Percentiles rank a stretch among this genome's conserved stretches.
These are phyloP conservation scores for Thermoascus crustaceus DNA, from an alignment of 2,329 filamentous ascomycete species.

Conservation along the genomic window DNA sequence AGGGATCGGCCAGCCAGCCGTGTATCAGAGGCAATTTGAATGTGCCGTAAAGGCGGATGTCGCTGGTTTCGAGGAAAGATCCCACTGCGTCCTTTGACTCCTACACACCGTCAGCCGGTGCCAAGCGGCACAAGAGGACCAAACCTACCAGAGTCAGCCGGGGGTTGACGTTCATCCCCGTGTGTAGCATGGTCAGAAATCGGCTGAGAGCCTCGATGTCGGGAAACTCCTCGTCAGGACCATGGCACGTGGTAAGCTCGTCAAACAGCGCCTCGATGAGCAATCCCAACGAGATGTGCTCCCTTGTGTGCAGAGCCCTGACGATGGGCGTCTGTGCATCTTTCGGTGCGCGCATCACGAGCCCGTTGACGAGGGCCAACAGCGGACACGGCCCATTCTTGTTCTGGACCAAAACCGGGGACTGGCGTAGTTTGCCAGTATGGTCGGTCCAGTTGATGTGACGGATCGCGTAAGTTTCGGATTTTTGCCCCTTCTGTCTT, in stretches of 20 bases:
- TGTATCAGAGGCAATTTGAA: constrained; percentile 86
- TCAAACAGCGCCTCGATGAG: constrained; percentile 87
- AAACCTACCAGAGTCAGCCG: constrained; percentile 58
- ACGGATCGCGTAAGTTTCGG: constrained; percentile 87
- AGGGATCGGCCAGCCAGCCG: constrained; percentile 71
- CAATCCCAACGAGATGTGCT: constrained; percentile 79
- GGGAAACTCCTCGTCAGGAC: constrained; percentile 62
- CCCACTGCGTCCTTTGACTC: constrained; percentile 44
- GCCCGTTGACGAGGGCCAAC: constrained; percentile 84
- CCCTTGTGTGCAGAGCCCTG: constrained; percentile 67
- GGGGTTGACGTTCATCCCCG: constrained; percentile 97
- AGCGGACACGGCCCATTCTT: constrained; percentile 90
- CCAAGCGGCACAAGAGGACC: background rate
- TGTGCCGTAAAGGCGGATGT: constrained; percentile 85
- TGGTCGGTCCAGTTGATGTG: constrained; percentile 78
- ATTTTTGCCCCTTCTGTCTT: constrained; percentile 39
- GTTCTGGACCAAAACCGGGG: constrained; percentile 86
- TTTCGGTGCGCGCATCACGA: constrained; percentile 72
- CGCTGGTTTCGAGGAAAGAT: constrained; percentile 75
- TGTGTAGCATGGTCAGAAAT: constrained; percentile 82
- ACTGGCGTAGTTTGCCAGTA: constrained; percentile 58
- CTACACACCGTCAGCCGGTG: constrained; percentile 33
- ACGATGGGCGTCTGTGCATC: constrained; percentile 62
- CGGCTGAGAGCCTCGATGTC: constrained; percentile 82
- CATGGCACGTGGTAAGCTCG: constrained; percentile 73